Evolutionary conservation across 2,329 filamentous ascomycete species (phyloP), one percentile per base, ranked within the genome.

Genomic region (Elsinoe ampelina): DNA sequence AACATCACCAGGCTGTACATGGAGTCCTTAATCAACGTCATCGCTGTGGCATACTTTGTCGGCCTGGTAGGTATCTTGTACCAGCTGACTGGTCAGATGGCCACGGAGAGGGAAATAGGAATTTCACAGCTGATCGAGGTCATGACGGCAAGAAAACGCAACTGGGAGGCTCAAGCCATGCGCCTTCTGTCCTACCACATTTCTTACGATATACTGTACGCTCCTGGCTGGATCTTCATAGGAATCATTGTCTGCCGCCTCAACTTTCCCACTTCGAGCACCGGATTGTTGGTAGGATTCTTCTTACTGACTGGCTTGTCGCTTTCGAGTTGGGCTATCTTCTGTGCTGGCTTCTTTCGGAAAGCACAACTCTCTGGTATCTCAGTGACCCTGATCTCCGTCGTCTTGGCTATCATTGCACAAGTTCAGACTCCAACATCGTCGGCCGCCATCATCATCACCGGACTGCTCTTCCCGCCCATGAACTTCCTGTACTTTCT

Each of bases 51-150:
- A 1, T 89, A 95, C 66, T 83, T 95, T 64, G 81, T 90, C 51
- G 86, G 84, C 17, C 79, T 93, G 56, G 83, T 93, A 45, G 89
- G 88, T 56, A 80, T 95, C 22, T 85, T 85, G 36, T 96, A 95
- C 68, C 90, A 96, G 65, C 76, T 95, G 57, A 88, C 89, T 0
- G 91, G 91, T 7, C 83, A 91, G 64, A 85, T 95, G 68, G 90
- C 91, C 6, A 83, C 84, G 1, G 91, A 96, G 71, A 78, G 91
- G 57, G 91, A 96, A 73, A 77, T 83, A 13, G 91, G 90, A 58
- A 93, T 95, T 80, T 88, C 88, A 3, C 87, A 90, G 61, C 76
- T 96, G 26, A 82, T 96, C 42, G 91, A 96, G 70, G 86, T 89
- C 56, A 95, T 95, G 89, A 91, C 93, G 77, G 86, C 88, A 0